Conservation (phyloP, 2,329 filamentous ascomycete genomes). For the Malbranchea cinnamomea region DNA sequence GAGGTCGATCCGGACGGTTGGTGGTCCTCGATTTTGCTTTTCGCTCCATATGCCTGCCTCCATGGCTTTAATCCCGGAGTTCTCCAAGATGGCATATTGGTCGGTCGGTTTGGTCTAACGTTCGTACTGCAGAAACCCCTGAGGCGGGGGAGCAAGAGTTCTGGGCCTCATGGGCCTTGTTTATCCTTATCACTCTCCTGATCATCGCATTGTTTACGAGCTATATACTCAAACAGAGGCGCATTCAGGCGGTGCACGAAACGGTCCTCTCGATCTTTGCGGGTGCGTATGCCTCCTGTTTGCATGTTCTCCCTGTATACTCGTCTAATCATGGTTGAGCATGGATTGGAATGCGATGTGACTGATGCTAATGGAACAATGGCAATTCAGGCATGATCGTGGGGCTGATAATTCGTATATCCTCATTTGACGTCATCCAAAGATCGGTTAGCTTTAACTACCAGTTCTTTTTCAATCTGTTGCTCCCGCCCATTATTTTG, state of each 20-base stretch:
- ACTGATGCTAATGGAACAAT: too few relatives aligned
- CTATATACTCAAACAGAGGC: slow-evolving; percentile 91
- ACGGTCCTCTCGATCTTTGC: slow-evolving; percentile 98
- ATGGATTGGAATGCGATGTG: not conserved
- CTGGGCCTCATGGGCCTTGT: slow-evolving; percentile 89
- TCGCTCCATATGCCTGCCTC: not conserved
- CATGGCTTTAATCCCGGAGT: slow-evolving; percentile 1
- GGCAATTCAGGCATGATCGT: slow-evolving; percentile 68
- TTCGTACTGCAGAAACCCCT: slow-evolving; percentile 40
- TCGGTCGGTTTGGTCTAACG: slow-evolving; percentile 10
- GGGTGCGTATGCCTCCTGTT: too few relatives aligned
- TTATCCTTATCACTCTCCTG: slow-evolving; percentile 88
- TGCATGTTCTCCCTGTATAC: too few relatives aligned
- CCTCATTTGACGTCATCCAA: slow-evolving; percentile 67
- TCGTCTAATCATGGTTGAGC: too few relatives aligned
- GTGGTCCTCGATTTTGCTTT: slow-evolving; percentile 1
- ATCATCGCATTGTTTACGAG: slow-evolving; percentile 92
- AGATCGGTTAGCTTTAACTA: slow-evolving; percentile 94
- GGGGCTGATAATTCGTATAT: slow-evolving; percentile 72
- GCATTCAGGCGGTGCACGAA: slow-evolving; percentile 94
- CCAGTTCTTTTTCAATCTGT: slow-evolving; percentile 97
- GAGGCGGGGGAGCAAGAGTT: slow-evolving; percentile 88
- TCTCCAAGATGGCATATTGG: not conserved
- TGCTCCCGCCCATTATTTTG: slow-evolving; percentile 95
- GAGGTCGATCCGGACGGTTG: slow-evolving; percentile 11